Percentiles rank a stretch among this genome's conserved stretches.
Conservation (phyloP, 495 filamentous ascomycete genomes). For the Aspergillus leporis region DNA sequence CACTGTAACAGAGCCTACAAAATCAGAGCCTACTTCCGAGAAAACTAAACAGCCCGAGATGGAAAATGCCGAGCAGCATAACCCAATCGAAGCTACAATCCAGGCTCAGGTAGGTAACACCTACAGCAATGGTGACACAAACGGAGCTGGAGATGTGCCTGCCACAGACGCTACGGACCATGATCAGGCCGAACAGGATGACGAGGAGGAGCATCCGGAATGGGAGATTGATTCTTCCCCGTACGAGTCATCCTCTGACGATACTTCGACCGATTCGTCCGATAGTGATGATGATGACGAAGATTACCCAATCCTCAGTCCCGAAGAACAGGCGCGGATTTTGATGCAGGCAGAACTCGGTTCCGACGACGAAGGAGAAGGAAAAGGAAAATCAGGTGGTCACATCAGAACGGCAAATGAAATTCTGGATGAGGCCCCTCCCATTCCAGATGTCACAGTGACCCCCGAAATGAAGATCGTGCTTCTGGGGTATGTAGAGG, state of each 20-base stretch:
- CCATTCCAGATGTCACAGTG: conserved; percentile 72
- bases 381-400: conserved; percentile 46
- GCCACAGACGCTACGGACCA: conserved; percentile 7
- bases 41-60: conserved; percentile 37
- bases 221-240: conserved; percentile 69
- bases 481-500: conserved; percentile 69
- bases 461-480: conserved; percentile 74
- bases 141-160: not conserved
- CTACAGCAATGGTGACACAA: not conserved
- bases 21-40: conserved; percentile 4
- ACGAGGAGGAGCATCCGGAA: conserved; percentile 67
- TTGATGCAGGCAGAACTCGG: conserved; percentile 74
- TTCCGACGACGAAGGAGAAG: conserved; percentile 68
- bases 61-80: conserved; percentile 24
- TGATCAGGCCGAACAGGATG: conserved; percentile 28
- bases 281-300: conserved; percentile 68
- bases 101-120: conserved; percentile 2
- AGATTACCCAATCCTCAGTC: conserved; percentile 68
- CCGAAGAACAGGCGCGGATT: conserved; percentile 76
- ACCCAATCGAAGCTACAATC: conserved; percentile 9
- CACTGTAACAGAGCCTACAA: conserved; percentile 3
- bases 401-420: conserved; percentile 74
- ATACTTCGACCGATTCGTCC: conserved; percentile 53
- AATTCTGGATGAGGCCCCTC: conserved; percentile 61
- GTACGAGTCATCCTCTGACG: conserved; percentile 56